Conservation (phyloP, 192 early-diverging fungal species). For the Umbelopsis sp. region DNA sequence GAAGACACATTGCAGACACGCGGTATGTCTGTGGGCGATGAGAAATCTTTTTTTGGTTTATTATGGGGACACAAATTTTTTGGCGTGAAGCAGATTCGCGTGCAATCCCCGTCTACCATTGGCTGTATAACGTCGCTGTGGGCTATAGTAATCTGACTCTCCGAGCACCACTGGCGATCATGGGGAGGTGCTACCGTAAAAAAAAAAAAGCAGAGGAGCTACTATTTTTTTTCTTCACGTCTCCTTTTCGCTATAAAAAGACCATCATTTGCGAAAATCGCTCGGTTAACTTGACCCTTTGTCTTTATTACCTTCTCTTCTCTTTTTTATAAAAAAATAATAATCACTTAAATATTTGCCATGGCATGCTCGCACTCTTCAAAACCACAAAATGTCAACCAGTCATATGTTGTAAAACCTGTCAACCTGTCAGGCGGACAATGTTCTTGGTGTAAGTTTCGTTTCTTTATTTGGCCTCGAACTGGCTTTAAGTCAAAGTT, state of each 20-base stretch:
- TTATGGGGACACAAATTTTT: constrained; percentile 4
- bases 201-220: constrained; percentile 21
- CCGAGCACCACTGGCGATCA: constrained; percentile 19
- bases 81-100: constrained; percentile 18
- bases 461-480: background rate
- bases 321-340: background rate
- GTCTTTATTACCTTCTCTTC: background rate
- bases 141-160: background rate
- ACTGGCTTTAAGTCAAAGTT: background rate
- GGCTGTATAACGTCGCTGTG: background rate
- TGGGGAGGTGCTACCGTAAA: constrained; percentile 21
- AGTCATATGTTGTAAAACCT: constrained; percentile 20
- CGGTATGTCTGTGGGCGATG: constrained; percentile 19
- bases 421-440: constrained; percentile 22
- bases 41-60: constrained; percentile 4
- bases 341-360: background rate
- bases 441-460: constrained; percentile 21
- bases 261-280: background rate
- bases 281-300: background rate
- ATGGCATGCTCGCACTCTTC: constrained; percentile 20
- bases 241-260: constrained; percentile 22
- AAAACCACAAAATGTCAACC: constrained; percentile 21
- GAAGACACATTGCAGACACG: constrained; percentile 22
- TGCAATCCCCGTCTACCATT: background rate
- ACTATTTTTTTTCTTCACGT: background rate